Evolutionary conservation across 116 monocot species (phyloP), one percentile per base, ranked within the genome.

Genomic region (Dioscorea cayenensis): DNA sequence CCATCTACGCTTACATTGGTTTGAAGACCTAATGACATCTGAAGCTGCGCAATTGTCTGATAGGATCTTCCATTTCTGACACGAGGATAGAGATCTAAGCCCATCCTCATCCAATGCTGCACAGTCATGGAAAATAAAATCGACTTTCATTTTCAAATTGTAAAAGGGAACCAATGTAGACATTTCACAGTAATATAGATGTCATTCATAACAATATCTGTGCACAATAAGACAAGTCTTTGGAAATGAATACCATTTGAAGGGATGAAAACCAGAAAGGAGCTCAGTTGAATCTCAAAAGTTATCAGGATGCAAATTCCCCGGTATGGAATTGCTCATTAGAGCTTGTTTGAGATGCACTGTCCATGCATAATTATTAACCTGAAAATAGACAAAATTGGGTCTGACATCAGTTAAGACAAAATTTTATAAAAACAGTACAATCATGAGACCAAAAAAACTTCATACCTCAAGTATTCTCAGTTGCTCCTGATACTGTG

Each of bases 401-500:
- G n/a, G n/a, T 55, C 14, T 55, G 43, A 43, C 5, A 6, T 6
- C 7, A 43, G 43, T 11, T 43, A 43, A 43, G 29, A 43, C 10
- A 43, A 6, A 43, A 43, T 2, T 29, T 29, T 29, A 29, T 29
- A 2, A 29, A 55, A 19, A 4, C 0, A 55, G 0, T n/a, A n/a
- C n/a, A n/a, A 17, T 19, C 52, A 55, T 2, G 4, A 55, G 16
- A 14, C 52, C 19, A 14, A 14, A 55, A 14, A 2, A 17, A n/a
- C 19, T 19, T 55, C 18, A 14, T 55, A 86, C 86, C 82, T 86
- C 86, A 3, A 86, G 82, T 20, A 66, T 82, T 64, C 71, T 73
- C 29, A 86, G 7, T 65, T 86, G 82, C 64, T 86, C 79, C 65
- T 82, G 86, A 49, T 82, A 86, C n/a, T n/a, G n/a, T n/a, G n/a